Conservation (phyloP, 495 filamentous ascomycete genomes). For the Penicillium turbatum region DNA sequence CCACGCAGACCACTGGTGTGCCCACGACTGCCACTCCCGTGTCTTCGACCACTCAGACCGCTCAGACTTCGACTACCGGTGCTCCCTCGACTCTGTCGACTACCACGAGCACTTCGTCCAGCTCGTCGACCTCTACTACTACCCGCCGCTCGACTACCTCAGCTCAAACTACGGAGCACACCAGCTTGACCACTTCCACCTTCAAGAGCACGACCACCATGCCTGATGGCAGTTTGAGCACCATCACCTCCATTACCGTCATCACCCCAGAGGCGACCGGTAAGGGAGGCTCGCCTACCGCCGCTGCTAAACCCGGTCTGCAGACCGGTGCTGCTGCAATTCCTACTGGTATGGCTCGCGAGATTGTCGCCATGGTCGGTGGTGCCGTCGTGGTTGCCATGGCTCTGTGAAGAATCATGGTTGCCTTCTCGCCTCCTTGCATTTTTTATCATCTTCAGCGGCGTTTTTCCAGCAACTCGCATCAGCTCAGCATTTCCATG, state of each 20-base stretch:
- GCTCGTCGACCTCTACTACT: slow-evolving; percentile 22
- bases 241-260: slow-evolving; percentile 47
- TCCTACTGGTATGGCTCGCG: slow-evolving; percentile 30
- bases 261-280: slow-evolving; percentile 33
- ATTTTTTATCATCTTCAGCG: slow-evolving; percentile 6
- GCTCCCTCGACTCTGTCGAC: slow-evolving; percentile 33
- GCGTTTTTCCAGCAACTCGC: slow-evolving; percentile 12
- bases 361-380: slow-evolving; percentile 43
- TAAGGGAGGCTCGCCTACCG: slow-evolving; percentile 15
- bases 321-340: slow-evolving; percentile 39
- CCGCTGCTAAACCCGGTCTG: slow-evolving; percentile 32
- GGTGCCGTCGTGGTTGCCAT: slow-evolving; percentile 40
- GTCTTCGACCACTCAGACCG: slow-evolving; percentile 3
- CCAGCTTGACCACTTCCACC: slow-evolving; percentile 31
- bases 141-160: slow-evolving; percentile 20
- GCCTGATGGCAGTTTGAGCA: slow-evolving; percentile 59
- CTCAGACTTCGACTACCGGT: slow-evolving; percentile 35
- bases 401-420: slow-evolving; percentile 25
- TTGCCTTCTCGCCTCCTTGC: not conserved
- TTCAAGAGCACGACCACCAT: slow-evolving; percentile 57
- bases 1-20: slow-evolving; percentile 15
- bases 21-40: slow-evolving; percentile 10
- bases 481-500: slow-evolving; percentile 13
- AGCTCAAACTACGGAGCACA: slow-evolving; percentile 31
- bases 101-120: slow-evolving; percentile 35